These are phyloP conservation scores for Paracorniculantispora psalliotae DNA, from an alignment of 2,329 filamentous ascomycete genomes.

Conservation along the genomic window DNA sequence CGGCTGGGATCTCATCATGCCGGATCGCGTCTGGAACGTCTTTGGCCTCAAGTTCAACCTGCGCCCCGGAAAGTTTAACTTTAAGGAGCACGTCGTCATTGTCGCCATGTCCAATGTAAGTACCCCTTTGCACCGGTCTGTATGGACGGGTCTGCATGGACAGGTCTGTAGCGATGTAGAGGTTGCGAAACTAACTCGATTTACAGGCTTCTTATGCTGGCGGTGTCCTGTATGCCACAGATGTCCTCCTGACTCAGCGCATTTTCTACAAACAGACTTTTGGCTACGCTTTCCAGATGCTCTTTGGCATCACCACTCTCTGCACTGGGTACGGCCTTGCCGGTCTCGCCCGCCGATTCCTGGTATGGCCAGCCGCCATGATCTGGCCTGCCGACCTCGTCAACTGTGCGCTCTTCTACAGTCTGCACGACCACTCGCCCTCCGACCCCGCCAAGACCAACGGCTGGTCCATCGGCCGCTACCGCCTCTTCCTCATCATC, in stretches of 20 bases:
- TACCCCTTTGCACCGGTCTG: conserved; percentile 13
- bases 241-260: conserved; percentile 44
- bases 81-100: conserved; percentile 58
- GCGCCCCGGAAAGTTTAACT: conserved; percentile 54
- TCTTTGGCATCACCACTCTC: conserved; percentile 51
- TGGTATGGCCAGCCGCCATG: conserved; percentile 52
- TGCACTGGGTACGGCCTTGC: conserved; percentile 55
- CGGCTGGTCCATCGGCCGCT: conserved; percentile 61
- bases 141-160: no score
- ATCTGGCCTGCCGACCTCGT: conserved; percentile 53
- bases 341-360: conserved; percentile 47
- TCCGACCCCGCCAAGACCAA: conserved; percentile 45
- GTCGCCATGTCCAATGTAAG: conserved; percentile 61
- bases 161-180: no score
- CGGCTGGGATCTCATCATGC: conserved; percentile 51
- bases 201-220: conserved; percentile 51
- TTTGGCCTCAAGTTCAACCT: conserved; percentile 52
- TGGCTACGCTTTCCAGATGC: conserved; percentile 48
- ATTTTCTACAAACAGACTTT: conserved; percentile 55
- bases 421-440: conserved; percentile 40
- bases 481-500: conserved; percentile 57
- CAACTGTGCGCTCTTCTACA: conserved; percentile 48
- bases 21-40: conserved; percentile 45
- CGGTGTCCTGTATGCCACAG: conserved; percentile 52
- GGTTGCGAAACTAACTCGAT: no score